Evolutionary conservation across 805 yeast species (phyloP).

Genomic region (Kluyveromyces wickerhamii): DNA sequence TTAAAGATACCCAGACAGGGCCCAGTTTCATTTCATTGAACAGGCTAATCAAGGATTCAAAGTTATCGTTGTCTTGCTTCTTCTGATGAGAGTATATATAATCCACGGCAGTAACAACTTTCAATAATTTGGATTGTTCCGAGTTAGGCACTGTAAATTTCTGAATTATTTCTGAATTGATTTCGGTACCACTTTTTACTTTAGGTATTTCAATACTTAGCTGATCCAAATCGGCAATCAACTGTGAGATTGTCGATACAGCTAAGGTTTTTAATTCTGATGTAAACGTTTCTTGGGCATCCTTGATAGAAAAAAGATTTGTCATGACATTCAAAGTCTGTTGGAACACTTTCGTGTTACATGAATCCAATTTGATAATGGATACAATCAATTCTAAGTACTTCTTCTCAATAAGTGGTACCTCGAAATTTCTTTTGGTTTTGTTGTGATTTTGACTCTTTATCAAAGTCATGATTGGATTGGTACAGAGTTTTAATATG

Average conservation of each 20-base stretch:
- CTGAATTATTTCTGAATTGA: slow-evolving; percentile 47
- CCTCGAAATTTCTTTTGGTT: slow-evolving; percentile 29
- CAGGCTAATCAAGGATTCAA: slow-evolving; percentile 46
- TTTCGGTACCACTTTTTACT: slow-evolving; percentile 35
- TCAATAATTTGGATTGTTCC: slow-evolving; percentile 79
- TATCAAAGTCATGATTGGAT: slow-evolving; percentile 54
- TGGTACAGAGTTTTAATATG: slow-evolving; percentile 67
- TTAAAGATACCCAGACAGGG: slow-evolving; percentile 74
- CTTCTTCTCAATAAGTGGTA: slow-evolving; percentile 58
- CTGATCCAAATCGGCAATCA: slow-evolving; percentile 47
- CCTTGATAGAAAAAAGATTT: slow-evolving; percentile 53
- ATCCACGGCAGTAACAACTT: slow-evolving; percentile 82
- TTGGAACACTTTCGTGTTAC: slow-evolving; percentile 78
- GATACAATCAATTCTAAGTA: slow-evolving; percentile 57
- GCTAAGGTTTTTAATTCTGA: slow-evolving; percentile 60
- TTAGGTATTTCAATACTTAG: slow-evolving; percentile 40
- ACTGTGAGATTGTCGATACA: slow-evolving; percentile 43
- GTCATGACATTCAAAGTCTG: slow-evolving; percentile 77
- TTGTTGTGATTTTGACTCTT: slow-evolving; percentile 31
- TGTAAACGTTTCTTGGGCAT: slow-evolving; percentile 59
- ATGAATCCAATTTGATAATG: slow-evolving; percentile 70
- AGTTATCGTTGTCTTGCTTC: slow-evolving; percentile 18
- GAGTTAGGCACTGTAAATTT: slow-evolving; percentile 74
- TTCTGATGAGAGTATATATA: slow-evolving; percentile 51
- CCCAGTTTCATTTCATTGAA: slow-evolving; percentile 67